Conservation (phyloP, 2,329 filamentous ascomycete genomes). For the Venturia asperata region DNA sequence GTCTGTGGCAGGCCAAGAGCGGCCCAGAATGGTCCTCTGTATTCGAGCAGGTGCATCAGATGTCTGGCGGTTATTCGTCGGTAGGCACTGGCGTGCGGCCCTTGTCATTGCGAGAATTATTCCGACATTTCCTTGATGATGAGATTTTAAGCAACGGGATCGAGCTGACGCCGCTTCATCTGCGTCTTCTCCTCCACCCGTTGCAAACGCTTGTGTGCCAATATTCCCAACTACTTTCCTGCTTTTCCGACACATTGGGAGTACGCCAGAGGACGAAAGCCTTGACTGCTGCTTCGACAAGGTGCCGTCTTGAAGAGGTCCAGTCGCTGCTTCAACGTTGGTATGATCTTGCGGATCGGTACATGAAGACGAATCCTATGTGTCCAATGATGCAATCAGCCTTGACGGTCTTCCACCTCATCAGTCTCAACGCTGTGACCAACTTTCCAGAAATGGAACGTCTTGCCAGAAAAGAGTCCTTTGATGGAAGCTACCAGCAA, state of each 20-base stretch:
- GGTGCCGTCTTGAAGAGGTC: slow-evolving; percentile 55
- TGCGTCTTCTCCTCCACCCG: slow-evolving; percentile 62
- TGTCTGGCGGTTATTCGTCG: slow-evolving; percentile 47
- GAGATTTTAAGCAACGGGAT: slow-evolving; percentile 49
- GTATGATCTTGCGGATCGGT: slow-evolving; percentile 56
- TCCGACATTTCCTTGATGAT: slow-evolving; percentile 61
- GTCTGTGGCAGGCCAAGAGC: slow-evolving; percentile 55
- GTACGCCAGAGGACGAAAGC: slow-evolving; percentile 42
- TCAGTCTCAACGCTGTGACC: slow-evolving; percentile 61
- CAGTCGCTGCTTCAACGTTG: slow-evolving; percentile 58
- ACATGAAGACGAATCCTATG: slow-evolving; percentile 48
- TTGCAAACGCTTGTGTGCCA: slow-evolving; percentile 60
- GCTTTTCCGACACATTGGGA: slow-evolving; percentile 48
- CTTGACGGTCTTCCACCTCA: slow-evolving; percentile 62
- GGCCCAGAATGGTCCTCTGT: slow-evolving; percentile 53
- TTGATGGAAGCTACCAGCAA: slow-evolving; percentile 50
- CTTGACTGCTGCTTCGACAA: slow-evolving; percentile 54
- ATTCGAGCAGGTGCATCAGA: slow-evolving; percentile 54
- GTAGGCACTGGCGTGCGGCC: slow-evolving; percentile 47
- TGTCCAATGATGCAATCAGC: slow-evolving; percentile 58
- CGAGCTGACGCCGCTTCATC: slow-evolving; percentile 49
- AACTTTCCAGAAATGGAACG: slow-evolving; percentile 62
- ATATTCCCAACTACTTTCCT: slow-evolving; percentile 57
- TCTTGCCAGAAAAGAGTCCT: slow-evolving; percentile 54
- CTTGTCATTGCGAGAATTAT: slow-evolving; percentile 57